Evolutionary conservation across 768 basidiomycete genomes (phyloP).

Genomic region (Mycena indigotica): DNA sequence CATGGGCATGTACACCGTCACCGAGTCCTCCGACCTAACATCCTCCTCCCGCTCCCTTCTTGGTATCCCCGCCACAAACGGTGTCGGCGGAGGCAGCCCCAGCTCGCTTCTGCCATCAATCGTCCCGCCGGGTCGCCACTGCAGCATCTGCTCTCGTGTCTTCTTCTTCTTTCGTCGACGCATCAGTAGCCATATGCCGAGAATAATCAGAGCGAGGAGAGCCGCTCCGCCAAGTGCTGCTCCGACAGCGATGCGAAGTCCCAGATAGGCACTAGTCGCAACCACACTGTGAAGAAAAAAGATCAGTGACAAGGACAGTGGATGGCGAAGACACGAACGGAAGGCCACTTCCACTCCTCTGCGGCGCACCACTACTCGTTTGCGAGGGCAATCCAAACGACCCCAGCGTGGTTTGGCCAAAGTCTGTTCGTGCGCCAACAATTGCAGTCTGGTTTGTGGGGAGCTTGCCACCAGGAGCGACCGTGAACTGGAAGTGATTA

Average conservation of each 20-base stretch:
- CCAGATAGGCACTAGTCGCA: neutral
- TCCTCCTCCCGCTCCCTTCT: neutral
- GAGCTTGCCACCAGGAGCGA: slow-evolving; percentile 3
- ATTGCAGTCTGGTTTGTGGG: slow-evolving; percentile 14
- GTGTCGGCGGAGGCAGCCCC: neutral
- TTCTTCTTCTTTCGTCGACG: neutral
- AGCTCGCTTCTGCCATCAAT: neutral
- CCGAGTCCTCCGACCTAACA: neutral
- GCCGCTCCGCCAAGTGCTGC: slow-evolving; percentile 9
- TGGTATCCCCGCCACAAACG: neutral
- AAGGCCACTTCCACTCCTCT: neutral
- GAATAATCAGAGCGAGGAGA: slow-evolving; percentile 6
- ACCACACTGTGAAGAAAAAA: neutral
- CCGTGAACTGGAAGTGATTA: slow-evolving; percentile 4
- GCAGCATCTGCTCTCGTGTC: neutral
- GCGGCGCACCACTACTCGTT: neutral
- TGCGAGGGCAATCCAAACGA: too few species aligned
- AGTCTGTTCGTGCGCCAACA: neutral
- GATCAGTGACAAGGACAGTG: neutral
- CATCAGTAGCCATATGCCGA: slow-evolving; percentile 10
- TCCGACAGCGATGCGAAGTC: neutral
- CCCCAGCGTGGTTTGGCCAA: neutral
- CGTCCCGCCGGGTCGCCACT: neutral
- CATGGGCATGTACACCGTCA: neutral
- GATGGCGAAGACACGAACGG: neutral